A percentile compares a stretch with the other conserved stretches of the same genome.
These are phyloP conservation scores for Plasmodium sp. DNA, from an alignment of 169 alveolate species.

Conservation along the genomic window DNA sequence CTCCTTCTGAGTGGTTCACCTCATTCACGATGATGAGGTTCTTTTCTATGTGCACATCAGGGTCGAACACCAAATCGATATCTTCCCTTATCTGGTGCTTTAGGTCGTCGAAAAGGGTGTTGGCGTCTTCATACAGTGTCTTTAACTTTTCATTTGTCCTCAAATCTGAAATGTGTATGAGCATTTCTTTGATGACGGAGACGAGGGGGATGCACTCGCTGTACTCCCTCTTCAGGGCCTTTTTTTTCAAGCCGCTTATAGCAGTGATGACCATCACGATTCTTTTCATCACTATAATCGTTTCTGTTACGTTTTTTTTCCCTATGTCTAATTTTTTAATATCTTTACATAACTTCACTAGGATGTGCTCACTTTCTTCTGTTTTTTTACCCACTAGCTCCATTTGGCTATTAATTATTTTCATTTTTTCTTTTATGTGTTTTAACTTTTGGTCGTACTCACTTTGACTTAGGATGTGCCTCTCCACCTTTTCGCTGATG, in stretches of 20 bases:
- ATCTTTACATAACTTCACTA: constrained; percentile 48
- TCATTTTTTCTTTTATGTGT: constrained; percentile 46
- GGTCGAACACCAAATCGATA: constrained; percentile 51
- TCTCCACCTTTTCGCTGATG: constrained; percentile 36
- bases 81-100: constrained; percentile 64
- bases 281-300: constrained; percentile 60
- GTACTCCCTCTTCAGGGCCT: constrained; percentile 61
- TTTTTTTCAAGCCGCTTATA: constrained; percentile 55
- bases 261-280: constrained; percentile 67
- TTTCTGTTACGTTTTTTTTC: constrained; percentile 64
- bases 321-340: constrained; percentile 69
- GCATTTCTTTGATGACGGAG: constrained; percentile 45
- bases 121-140: constrained; percentile 14
- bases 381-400: constrained; percentile 54
- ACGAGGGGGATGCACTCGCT: constrained; percentile 26
- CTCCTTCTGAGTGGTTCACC: background rate
- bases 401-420: constrained; percentile 21
- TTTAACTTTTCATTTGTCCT: background rate
- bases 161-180: constrained; percentile 17
- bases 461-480: constrained; percentile 2
- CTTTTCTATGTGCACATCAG: constrained; percentile 60
- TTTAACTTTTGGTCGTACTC: constrained; percentile 42
- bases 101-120: constrained; percentile 28
- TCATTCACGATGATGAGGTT: constrained; percentile 15
- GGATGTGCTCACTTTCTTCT: constrained; percentile 47